Conservation (phyloP, 768 basidiomycete genomes). For the Mycena metata region DNA sequence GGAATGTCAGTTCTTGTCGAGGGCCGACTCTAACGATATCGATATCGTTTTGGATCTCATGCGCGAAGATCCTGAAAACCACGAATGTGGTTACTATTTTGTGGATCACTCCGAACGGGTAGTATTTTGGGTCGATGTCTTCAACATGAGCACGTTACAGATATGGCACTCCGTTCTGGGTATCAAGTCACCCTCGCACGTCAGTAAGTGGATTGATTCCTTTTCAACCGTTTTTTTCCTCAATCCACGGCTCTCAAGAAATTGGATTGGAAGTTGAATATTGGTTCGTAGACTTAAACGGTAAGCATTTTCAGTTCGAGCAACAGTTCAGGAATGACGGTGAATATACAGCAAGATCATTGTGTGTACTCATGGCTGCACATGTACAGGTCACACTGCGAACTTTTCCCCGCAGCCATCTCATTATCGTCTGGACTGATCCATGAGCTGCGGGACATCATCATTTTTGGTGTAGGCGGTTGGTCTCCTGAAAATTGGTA, state of each 20-base stretch:
- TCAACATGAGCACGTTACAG: slow-evolving; percentile 3
- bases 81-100: slow-evolving; percentile 14
- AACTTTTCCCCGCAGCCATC: too few species aligned
- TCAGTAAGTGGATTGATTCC: background rate
- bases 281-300: too few species aligned
- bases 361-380: too few species aligned
- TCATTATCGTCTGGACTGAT: too few species aligned
- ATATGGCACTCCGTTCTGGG: slow-evolving; percentile 2
- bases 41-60: slow-evolving; percentile 16
- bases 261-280: slow-evolving; percentile 2
- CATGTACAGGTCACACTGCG: too few species aligned
- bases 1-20: background rate
- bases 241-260: background rate
- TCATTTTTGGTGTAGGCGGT: too few species aligned
- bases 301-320: too few species aligned
- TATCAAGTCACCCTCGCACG: background rate
- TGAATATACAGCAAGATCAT: too few species aligned
- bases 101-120: slow-evolving; percentile 15
- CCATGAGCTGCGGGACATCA: too few species aligned
- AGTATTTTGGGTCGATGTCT: slow-evolving; percentile 7
- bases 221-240: too few species aligned
- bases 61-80: background rate
- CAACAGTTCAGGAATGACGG: too few species aligned
- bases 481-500: too few species aligned
- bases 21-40: background rate